A percentile compares a stretch with the other conserved stretches of the same genome.
Conservation (phyloP, 164 flowering plant species). For the Litsea cubeba region DNA sequence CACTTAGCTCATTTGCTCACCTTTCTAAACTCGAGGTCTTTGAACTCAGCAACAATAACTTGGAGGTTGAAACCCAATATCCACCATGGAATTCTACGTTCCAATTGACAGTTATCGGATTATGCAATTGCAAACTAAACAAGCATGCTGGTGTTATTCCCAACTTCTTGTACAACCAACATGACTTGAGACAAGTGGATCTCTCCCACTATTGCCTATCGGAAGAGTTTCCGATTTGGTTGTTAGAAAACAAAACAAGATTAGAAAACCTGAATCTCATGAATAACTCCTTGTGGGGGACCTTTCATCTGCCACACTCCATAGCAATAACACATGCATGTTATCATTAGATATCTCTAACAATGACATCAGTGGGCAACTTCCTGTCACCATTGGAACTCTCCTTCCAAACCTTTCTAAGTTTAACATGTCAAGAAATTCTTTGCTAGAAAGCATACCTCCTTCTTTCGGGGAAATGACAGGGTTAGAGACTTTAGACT, state of each 20-base stretch:
- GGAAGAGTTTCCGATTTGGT: constrained; percentile 5
- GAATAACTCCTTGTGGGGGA: constrained; percentile 5
- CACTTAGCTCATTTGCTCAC: not conserved
- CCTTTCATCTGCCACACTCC: not conserved
- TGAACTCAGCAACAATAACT: not conserved
- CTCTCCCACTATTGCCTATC: constrained; percentile 8
- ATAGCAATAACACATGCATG: not conserved
- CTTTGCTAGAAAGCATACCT: constrained; percentile 13
- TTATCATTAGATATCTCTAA: not conserved
- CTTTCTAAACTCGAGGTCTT: not conserved
- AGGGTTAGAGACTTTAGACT: constrained; percentile 2
- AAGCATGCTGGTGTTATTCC: not conserved
- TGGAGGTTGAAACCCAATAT: constrained; percentile 3
- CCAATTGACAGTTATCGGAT: not conserved
- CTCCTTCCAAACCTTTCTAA: not conserved
- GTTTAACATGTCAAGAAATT: constrained; percentile 9
- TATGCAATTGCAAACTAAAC: constrained; percentile 6
- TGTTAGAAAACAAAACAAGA: constrained; percentile 3
- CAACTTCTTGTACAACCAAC: not conserved
- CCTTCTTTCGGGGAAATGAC: constrained; percentile 14
- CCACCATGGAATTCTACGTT: constrained; percentile 1
- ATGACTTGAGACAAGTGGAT: not conserved
- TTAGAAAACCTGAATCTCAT: not conserved
- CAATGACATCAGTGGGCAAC: not conserved
- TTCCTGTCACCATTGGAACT: not conserved